A percentile compares a stretch with the other conserved stretches of the same genome.
phyloP scores from a whole-genome alignment of 129 eudicot species.

The Helianthus annuus region HanXRQr2.0-SUNRISE NC_035444.2:39261869-39262368 shows the following conservation, averaged over 20 bases:
- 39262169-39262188: slow-evolving; percentile 86
- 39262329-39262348: too few relatives aligned
- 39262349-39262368: too few relatives aligned
- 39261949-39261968: slow-evolving; percentile 90
- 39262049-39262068: slow-evolving; percentile 66
- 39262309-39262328: too few relatives aligned
- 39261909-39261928: slow-evolving; percentile 81
- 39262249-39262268: too few relatives aligned
- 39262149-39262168: slow-evolving; percentile 83
- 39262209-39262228: background rate
- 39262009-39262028: slow-evolving; percentile 91
- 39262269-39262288: too few relatives aligned
- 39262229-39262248: too few relatives aligned
- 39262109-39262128: slow-evolving; percentile 80
- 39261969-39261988: slow-evolving; percentile 83
- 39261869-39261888: slow-evolving; percentile 73
- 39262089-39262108: slow-evolving; percentile 69
- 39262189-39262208: slow-evolving; percentile 25
- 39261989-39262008: slow-evolving; percentile 68
- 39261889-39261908: slow-evolving; percentile 90
- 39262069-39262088: slow-evolving; percentile 77
- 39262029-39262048: slow-evolving; percentile 86
- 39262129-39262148: slow-evolving; percentile 86
- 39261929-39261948: slow-evolving; percentile 60
- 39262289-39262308: too few relatives aligned